Percentiles rank a stretch among this genome's conserved stretches.
phyloP scores from a whole-genome alignment of 2,329 filamentous ascomycete genomes.

The Tolypocladium inflatum region DNA sequence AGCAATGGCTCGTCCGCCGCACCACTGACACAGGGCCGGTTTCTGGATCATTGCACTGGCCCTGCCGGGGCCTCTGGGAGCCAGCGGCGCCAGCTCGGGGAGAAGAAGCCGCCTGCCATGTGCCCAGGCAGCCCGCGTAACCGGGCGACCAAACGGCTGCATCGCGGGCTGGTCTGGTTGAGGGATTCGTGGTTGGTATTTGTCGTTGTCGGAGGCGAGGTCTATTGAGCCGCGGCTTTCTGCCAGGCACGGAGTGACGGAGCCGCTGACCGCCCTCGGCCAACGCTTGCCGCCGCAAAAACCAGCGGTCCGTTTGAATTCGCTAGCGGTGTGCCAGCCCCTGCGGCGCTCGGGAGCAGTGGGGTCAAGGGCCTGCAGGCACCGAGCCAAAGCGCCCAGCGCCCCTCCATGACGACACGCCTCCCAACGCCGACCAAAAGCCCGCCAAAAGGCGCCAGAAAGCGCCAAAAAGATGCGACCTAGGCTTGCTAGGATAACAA shows the following conservation, averaged over 20 bases:
- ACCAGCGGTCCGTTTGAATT: background rate
- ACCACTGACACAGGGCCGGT: conserved; percentile 11
- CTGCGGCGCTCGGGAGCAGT: background rate
- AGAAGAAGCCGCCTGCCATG: conserved; percentile 16
- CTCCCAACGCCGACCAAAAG: background rate
- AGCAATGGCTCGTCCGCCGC: conserved; percentile 12
- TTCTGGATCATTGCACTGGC: background rate
- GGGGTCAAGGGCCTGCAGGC: background rate
- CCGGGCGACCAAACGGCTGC: conserved; percentile 24
- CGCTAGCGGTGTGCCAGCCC: background rate
- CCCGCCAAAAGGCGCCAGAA: background rate
- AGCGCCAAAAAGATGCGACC: background rate
- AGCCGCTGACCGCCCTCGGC: conserved; percentile 6
- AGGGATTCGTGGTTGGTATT: conserved; percentile 1
- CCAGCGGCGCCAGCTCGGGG: conserved; percentile 2
- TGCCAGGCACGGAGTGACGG: background rate
- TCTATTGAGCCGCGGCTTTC: background rate
- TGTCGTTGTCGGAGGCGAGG: background rate
- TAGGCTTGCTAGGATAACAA: background rate
- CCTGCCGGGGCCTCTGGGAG: background rate
- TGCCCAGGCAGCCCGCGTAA: conserved; percentile 18
- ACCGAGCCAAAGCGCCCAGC: conserved; percentile 1
- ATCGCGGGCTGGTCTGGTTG: conserved; percentile 10
- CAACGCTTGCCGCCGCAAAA: background rate
- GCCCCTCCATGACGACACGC: conserved; percentile 9